Conservation (phyloP, 768 basidiomycete genomes). For the Amanita brunnescens region DNA sequence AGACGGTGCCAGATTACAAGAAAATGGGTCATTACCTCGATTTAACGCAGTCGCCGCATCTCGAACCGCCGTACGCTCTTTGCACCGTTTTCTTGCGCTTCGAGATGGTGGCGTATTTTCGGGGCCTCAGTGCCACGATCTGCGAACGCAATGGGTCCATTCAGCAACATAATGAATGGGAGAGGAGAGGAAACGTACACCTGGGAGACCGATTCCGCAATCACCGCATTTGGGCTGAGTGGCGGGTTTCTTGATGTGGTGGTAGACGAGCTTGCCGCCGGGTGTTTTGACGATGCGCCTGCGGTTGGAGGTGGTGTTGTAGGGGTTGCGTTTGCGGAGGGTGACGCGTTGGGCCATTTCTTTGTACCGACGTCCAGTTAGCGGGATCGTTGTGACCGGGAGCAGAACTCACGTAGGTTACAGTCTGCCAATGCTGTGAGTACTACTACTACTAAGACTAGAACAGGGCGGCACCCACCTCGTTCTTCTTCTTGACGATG, state of each 20-base stretch:
- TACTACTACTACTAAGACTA: neutral
- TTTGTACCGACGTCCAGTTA: neutral
- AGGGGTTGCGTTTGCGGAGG: conserved; percentile 95
- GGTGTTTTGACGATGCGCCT: conserved; percentile 96
- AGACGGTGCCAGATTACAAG: neutral
- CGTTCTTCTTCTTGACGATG: conserved; percentile 51
- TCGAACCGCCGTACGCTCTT: conserved; percentile 94
- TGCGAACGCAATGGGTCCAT: conserved; percentile 19
- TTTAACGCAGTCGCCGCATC: conserved; percentile 94
- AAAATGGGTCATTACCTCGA: conserved; percentile 54
- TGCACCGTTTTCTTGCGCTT: conserved; percentile 97
- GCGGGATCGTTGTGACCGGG: neutral
- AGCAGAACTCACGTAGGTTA: conserved; percentile 28
- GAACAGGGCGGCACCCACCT: conserved; percentile 31
- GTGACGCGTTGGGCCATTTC: conserved; percentile 98
- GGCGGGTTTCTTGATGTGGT: conserved; percentile 93
- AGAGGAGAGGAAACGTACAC: conserved; percentile 47
- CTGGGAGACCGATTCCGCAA: conserved; percentile 89
- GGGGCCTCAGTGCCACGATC: conserved; percentile 94
- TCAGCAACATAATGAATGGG: neutral
- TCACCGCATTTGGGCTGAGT: conserved; percentile 96
- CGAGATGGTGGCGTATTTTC: conserved; percentile 90
- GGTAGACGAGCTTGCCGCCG: conserved; percentile 96
- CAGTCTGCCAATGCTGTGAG: neutral
- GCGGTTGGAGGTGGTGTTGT: conserved; percentile 97